Percentiles rank a stretch among this genome's conserved stretches.
Evolutionary conservation across 2,329 filamentous ascomycete genomes (phyloP).

Genomic region (Basipetospora chlamydospora): DNA sequence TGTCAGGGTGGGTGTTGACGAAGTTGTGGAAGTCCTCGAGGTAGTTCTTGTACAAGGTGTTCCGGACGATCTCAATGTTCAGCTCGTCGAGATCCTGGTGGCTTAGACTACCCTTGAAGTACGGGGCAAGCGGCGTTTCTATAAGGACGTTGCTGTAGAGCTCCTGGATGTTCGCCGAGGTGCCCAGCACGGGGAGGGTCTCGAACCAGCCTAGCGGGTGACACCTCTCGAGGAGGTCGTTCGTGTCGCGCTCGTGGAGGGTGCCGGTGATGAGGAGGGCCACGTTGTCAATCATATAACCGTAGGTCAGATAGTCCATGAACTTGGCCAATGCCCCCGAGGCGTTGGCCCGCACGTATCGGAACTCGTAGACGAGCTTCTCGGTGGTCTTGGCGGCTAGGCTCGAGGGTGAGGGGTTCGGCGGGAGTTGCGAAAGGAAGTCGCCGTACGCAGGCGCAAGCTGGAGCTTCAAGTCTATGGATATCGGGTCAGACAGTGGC

Average conservation of each 20-base stretch:
- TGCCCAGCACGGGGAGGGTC: slow-evolving; percentile 94
- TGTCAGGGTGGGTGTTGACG: slow-evolving; percentile 76
- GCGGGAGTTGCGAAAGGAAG: slow-evolving; percentile 83
- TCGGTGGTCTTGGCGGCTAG: slow-evolving; percentile 93
- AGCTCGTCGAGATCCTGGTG: slow-evolving; percentile 96
- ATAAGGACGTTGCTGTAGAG: slow-evolving; percentile 96
- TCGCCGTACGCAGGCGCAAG: slow-evolving; percentile 94
- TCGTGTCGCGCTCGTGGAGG: slow-evolving; percentile 90
- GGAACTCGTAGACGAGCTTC: slow-evolving; percentile 94
- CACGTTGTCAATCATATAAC: slow-evolving; percentile 99
- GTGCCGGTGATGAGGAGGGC: slow-evolving; percentile 96
- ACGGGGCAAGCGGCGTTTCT: slow-evolving; percentile 87
- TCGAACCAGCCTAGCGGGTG: slow-evolving; percentile 98
- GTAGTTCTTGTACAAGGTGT: slow-evolving; percentile 99
- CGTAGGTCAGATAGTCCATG: slow-evolving; percentile 96
- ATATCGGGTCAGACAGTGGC: neutral
- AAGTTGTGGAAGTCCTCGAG: slow-evolving; percentile 95
- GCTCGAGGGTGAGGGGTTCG: slow-evolving; percentile 90
- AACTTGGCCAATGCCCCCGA: slow-evolving; percentile 85
- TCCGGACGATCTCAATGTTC: slow-evolving; percentile 98
- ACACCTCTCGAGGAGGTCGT: slow-evolving; percentile 87
- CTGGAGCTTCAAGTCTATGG: slow-evolving; percentile 85
- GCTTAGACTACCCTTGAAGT: slow-evolving; percentile 93
- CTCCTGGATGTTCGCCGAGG: slow-evolving; percentile 96
- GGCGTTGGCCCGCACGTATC: slow-evolving; percentile 88